These are phyloP conservation scores for Colletotrichum plurivorum DNA, from an alignment of 2,329 filamentous ascomycete genomes.

Conservation along the genomic window DNA sequence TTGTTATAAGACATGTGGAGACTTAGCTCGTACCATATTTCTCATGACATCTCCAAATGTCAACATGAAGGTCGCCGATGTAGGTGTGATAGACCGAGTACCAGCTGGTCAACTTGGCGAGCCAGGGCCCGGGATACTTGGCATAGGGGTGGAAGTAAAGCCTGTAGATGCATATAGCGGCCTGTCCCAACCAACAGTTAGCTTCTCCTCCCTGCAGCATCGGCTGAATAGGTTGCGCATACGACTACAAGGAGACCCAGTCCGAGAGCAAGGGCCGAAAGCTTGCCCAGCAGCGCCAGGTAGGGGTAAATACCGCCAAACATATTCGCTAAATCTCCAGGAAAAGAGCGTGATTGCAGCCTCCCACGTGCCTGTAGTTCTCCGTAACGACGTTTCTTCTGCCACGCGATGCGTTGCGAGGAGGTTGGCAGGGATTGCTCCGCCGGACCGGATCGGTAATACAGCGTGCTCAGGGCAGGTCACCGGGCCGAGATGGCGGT, in stretches of 20 bases:
- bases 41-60: constrained; percentile 31
- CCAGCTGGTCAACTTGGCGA: constrained; percentile 27
- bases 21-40: neutral
- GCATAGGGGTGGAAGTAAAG: constrained; percentile 26
- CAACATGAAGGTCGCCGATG: constrained; percentile 23
- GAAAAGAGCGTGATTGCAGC: neutral
- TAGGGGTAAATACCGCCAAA: neutral
- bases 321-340: constrained; percentile 1
- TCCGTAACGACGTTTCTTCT: neutral
- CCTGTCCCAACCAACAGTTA: neutral
- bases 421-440: neutral
- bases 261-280: neutral
- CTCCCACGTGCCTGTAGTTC: neutral
- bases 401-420: neutral
- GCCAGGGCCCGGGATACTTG: constrained; percentile 24
- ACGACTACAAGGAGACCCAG: neutral
- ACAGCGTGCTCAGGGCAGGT: neutral
- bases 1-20: too few relatives aligned
- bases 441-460: neutral
- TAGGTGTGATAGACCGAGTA: constrained; percentile 27
- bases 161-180: constrained; percentile 7
- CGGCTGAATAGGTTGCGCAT: neutral
- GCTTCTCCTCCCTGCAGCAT: neutral
- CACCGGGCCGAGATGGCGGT: neutral
- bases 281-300: constrained; percentile 8